Evolutionary conservation across 2,329 filamentous ascomycete species (phyloP).

Genomic region (Leptodontidium sp.): DNA sequence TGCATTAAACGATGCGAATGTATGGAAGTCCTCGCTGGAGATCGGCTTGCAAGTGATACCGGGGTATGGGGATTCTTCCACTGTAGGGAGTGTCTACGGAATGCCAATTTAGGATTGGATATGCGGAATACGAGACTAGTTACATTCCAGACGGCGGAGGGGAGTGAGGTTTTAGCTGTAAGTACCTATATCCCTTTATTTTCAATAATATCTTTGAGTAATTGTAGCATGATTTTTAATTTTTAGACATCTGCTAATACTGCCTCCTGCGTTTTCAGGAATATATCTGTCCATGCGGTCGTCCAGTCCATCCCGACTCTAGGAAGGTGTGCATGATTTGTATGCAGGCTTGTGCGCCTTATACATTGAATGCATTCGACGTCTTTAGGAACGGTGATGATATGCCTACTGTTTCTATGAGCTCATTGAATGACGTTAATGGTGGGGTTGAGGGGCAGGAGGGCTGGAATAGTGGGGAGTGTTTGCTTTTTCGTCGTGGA

Average conservation of each 20-base stretch:
- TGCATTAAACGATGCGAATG: not conserved
- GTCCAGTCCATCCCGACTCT: not conserved
- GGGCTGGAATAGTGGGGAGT: not conserved
- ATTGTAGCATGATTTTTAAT: not conserved
- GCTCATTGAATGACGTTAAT: not conserved
- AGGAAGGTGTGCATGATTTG: not conserved
- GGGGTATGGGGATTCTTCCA: too few relatives aligned
- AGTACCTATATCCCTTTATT: too few relatives aligned
- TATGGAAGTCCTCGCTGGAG: not conserved
- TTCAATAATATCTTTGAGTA: not conserved
- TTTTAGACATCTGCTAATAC: not conserved
- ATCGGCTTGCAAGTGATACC: not conserved
- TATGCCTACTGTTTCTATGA: not conserved
- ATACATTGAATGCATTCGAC: not conserved
- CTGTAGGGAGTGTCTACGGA: too few relatives aligned
- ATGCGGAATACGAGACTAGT: too few relatives aligned
- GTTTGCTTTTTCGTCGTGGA: not conserved
- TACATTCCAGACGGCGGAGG: too few relatives aligned
- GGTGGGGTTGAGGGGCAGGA: not conserved
- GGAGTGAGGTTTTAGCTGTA: too few relatives aligned
- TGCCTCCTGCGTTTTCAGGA: not conserved
- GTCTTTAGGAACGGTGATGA: not conserved
- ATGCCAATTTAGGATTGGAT: too few relatives aligned
- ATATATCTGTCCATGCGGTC: not conserved
- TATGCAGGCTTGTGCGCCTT: not conserved